phyloP scores from a whole-genome alignment of 495 filamentous ascomycete species.

The Trichoderma asperelloides region DNA sequence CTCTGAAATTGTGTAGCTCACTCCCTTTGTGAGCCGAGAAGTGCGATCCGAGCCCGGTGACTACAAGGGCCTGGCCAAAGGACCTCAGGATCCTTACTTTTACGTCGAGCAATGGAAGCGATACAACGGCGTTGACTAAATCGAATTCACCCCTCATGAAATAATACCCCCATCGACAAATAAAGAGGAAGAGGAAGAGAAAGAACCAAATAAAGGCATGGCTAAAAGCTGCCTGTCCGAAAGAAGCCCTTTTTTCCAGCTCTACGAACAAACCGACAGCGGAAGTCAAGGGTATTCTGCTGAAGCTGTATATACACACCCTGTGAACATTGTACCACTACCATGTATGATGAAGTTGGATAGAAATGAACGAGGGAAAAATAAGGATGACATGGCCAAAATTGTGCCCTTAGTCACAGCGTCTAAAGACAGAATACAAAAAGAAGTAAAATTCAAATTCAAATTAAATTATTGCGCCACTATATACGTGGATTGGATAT shows the following conservation, averaged over 20 bases:
- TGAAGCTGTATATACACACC: not conserved
- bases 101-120: conserved; percentile 11
- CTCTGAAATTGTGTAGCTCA: not conserved
- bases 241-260: not conserved
- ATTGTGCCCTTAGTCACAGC: not conserved
- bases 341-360: not conserved
- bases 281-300: conserved; percentile 3
- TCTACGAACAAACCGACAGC: not conserved
- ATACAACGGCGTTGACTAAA: conserved; percentile 9
- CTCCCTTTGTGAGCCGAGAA: conserved; percentile 10
- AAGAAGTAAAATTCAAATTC: not conserved
- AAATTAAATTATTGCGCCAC: not conserved
- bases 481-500: conserved; percentile 1
- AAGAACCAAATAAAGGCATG: not conserved
- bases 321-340: not conserved
- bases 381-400: not conserved
- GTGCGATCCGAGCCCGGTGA: not conserved
- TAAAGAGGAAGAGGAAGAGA: not conserved
- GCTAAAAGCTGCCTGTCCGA: not conserved
- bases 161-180: not conserved
- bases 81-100: conserved; percentile 10
- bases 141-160: not conserved
- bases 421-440: not conserved
- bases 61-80: conserved; percentile 5
- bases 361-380: not conserved